Evolutionary conservation across 441 rosid species (phyloP).

Genomic region (Aquilaria agallochum): DNA sequence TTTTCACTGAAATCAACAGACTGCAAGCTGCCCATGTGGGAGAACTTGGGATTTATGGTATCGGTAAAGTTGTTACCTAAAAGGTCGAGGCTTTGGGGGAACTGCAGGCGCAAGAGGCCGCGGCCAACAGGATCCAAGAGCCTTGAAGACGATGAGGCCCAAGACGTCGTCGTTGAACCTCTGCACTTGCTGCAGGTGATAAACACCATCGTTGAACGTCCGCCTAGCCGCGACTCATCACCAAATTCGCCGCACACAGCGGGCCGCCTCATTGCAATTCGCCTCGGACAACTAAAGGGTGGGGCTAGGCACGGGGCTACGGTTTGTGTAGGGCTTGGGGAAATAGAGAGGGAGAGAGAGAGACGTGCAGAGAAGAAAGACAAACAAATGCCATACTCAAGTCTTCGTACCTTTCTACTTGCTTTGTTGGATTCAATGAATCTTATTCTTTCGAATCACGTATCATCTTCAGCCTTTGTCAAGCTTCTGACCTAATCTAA

Average conservation of each 20-base stretch:
- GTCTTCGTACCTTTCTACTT: too few relatives aligned
- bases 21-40: conserved; percentile 44
- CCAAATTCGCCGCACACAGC: too few relatives aligned
- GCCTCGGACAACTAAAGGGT: too few relatives aligned
- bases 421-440: too few relatives aligned
- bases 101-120: conserved; percentile 68
- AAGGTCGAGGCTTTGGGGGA: conserved; percentile 55
- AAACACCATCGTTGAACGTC: conserved; percentile 38
- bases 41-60: conserved; percentile 56
- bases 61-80: conserved; percentile 78
- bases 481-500: too few relatives aligned
- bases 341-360: not conserved
- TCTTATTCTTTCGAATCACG: too few relatives aligned
- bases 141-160: conserved; percentile 86
- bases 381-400: conserved; percentile 19
- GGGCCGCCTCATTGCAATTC: too few relatives aligned
- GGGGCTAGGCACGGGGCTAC: too few relatives aligned
- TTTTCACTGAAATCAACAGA: conserved; percentile 70
- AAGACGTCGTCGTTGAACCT: conserved; percentile 79
- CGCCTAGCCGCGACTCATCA: conserved; percentile 4
- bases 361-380: conserved; percentile 24
- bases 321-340: too few relatives aligned
- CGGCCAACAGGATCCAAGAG: conserved; percentile 88
- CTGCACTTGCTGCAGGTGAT: too few relatives aligned
- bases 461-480: too few relatives aligned